Conservation (phyloP, 2,329 filamentous ascomycete species). For the Penicillium digitatum region DNA sequence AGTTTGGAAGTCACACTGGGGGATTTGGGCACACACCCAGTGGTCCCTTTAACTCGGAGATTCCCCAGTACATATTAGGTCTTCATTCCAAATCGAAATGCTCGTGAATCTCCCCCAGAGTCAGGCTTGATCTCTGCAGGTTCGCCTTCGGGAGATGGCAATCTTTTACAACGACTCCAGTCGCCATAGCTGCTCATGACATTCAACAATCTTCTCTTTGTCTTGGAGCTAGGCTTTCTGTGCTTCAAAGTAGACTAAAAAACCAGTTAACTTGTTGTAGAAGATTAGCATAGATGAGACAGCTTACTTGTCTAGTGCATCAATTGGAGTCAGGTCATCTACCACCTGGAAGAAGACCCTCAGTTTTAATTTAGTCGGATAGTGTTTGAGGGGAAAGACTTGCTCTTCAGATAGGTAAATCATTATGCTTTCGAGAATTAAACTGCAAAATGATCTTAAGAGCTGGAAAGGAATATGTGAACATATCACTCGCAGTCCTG, state of each 20-base stretch:
- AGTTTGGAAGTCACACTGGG: not conserved
- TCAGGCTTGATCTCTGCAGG: too few relatives aligned
- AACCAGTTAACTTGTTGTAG: too few relatives aligned
- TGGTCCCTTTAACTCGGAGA: not conserved
- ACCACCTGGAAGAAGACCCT: not conserved
- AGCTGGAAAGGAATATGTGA: not conserved
- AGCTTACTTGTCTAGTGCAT: not conserved
- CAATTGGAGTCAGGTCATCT: not conserved
- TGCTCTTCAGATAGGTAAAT: too few relatives aligned
- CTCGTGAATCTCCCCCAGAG: too few relatives aligned
- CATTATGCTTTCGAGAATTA: too few relatives aligned
- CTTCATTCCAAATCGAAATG: not conserved
- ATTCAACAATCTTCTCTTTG: not conserved
- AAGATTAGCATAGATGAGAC: not conserved
- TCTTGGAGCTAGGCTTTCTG: not conserved
- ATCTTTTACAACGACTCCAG: too few relatives aligned
- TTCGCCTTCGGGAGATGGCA: too few relatives aligned
- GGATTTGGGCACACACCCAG: not conserved
- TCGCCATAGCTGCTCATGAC: too few relatives aligned
- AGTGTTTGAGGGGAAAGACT: not conserved
- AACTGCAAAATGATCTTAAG: not conserved
- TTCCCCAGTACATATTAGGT: not conserved
- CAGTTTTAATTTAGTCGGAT: not conserved
- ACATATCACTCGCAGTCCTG: too few relatives aligned
- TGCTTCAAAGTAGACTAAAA: too few relatives aligned